Conservation (phyloP, 495 filamentous ascomycete genomes). For the Xylaria longipes region DNA sequence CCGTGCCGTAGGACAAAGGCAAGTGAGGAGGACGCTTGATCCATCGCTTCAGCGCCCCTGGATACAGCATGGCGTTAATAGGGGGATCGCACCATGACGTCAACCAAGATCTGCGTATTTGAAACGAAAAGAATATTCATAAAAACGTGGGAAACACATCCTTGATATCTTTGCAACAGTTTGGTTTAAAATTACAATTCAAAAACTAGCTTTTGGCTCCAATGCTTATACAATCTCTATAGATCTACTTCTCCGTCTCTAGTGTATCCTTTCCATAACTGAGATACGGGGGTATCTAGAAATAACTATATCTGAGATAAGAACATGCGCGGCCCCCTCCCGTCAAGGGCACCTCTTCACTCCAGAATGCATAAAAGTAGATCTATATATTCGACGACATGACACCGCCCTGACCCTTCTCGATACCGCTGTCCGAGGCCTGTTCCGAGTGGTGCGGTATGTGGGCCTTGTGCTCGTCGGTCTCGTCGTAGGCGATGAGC, state of each 20-base stretch:
- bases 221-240: background rate
- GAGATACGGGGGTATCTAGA: constrained; percentile 13
- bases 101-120: background rate
- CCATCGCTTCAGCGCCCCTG: no score
- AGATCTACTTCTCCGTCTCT: constrained; percentile 18
- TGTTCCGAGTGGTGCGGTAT: constrained; percentile 24
- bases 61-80: no score
- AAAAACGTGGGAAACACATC: background rate
- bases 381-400: background rate
- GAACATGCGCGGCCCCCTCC: background rate
- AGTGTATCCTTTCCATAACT: background rate
- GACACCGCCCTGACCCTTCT: constrained; percentile 28
- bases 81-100: background rate
- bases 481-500: constrained; percentile 64
- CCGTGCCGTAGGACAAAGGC: background rate
- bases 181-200: background rate
- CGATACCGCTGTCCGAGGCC: constrained; percentile 26
- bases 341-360: background rate
- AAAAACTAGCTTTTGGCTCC: background rate
- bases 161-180: background rate
- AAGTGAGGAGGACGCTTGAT: no score
- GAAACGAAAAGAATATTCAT: background rate
- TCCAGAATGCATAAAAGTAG: background rate
- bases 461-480: constrained; percentile 43
- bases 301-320: constrained; percentile 4